Base-by-base conservation (phyloP, 1,139 yeast genomes). In the Saccharomycopsis hybrid region DNA sequence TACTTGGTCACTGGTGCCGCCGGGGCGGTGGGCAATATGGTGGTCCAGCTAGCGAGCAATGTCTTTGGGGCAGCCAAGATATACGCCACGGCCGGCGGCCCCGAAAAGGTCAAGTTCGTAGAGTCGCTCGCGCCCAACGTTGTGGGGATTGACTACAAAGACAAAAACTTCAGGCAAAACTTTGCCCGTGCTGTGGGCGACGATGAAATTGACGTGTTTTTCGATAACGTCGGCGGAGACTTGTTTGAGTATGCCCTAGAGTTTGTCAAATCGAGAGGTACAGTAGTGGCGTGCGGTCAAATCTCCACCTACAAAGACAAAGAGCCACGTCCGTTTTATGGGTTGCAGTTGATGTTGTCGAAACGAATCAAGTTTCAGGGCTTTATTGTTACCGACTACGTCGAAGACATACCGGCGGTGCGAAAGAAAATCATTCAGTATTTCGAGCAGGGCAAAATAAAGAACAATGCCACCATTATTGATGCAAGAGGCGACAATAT, bases 21-120 rank as follows among this genome's bases (percentile, higher is more conserved):
- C 5, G 83, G 89, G 54, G 86, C 85, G 30, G 82, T 82, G 36
- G 88, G 89, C 32, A 71, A 79, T n/a, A 65, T 74, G 50, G 80
- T 71, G 36, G 76, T 80, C 40, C 87, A 81, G 62, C 59, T 81
- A 30, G 82, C 86, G 45, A 70, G 78, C 55, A 67, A 75, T 50
- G 61, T 77, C 11, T 68, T 75, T 58, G 76, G 77, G 44, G 82
- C 82, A 35, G 65, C 69, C 48, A 75, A 71, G 56, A 83, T 82
- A 36, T 71, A 82, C 60, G 88, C 83, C 49, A 73, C 80, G 57
- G 80, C 86, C 24, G 85, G 88, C 53, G 75, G 82, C 24, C 68
- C 66, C 13, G 82, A 71, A 25, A 82, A 82, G 63, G 68, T 75
- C 55, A 69, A 71, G 55, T 76, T 65, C 62, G 80, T 82, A 41